phyloP scores from a whole-genome alignment of 768 basidiomycete species.

The Arthromyces matolae region DNA sequence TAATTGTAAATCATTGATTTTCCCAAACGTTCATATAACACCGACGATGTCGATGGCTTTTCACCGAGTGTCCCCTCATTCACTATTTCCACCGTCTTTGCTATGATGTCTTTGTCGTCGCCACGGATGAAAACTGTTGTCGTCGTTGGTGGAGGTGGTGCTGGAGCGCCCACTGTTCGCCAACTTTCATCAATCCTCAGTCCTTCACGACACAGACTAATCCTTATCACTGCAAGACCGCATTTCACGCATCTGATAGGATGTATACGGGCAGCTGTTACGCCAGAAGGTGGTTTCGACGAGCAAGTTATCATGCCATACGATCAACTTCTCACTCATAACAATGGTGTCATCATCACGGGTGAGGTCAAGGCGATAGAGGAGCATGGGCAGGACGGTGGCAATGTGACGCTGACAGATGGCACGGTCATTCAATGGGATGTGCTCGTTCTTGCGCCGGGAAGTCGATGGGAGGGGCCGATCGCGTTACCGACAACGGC shows the following conservation, averaged over 20 bases:
- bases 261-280: slow-evolving; percentile 49
- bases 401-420: slow-evolving; percentile 42
- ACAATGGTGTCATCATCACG: slow-evolving; percentile 44
- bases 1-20: neutral
- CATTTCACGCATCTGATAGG: slow-evolving; percentile 51
- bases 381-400: slow-evolving; percentile 34
- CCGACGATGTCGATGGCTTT: neutral
- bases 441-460: slow-evolving; percentile 57
- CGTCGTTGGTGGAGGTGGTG: slow-evolving; percentile 58
- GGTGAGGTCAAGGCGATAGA: slow-evolving; percentile 32
- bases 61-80: neutral
- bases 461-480: slow-evolving; percentile 51
- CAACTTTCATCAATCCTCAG: slow-evolving; percentile 49
- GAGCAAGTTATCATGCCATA: slow-evolving; percentile 46
- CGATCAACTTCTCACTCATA: slow-evolving; percentile 44
- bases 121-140: slow-evolving; percentile 20
- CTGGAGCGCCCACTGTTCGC: slow-evolving; percentile 43
- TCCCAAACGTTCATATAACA: neutral
- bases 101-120: neutral
- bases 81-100: neutral
- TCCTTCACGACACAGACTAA: slow-evolving; percentile 42
- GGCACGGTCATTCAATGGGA: slow-evolving; percentile 51
- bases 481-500: slow-evolving; percentile 38
- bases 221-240: slow-evolving; percentile 51
- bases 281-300: slow-evolving; percentile 39